These are phyloP conservation scores for Davidsoniella australis DNA, from an alignment of 2,329 filamentous ascomycete species.

Conservation along the genomic window DNA sequence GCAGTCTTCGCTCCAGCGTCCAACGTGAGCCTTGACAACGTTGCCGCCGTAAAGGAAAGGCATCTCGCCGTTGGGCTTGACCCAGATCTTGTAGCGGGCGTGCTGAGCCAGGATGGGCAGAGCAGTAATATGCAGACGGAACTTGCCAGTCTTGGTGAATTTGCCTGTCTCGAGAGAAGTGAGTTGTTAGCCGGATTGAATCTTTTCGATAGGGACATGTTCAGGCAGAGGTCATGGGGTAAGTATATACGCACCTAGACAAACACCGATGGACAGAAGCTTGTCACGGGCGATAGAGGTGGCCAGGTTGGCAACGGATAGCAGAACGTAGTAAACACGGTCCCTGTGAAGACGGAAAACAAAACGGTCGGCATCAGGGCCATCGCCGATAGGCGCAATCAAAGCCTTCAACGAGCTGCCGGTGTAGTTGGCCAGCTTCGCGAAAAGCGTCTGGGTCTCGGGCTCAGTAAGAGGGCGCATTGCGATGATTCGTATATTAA, in stretches of 20 bases:
- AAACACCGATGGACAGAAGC: conserved; percentile 76
- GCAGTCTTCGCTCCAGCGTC: conserved; percentile 76
- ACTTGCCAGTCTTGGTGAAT: conserved; percentile 93
- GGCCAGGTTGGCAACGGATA: conserved; percentile 79
- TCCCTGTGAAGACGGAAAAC: conserved; percentile 72
- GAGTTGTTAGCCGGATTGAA: conserved; percentile 12
- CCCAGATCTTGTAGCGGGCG: conserved; percentile 92
- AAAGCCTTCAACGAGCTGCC: conserved; percentile 73
- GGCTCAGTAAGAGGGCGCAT: conserved; percentile 72
- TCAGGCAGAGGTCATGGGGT: neutral
- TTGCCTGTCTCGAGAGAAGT: conserved; percentile 39
- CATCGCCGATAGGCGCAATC: conserved; percentile 54
- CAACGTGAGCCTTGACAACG: conserved; percentile 54
- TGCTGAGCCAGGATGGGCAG: conserved; percentile 78
- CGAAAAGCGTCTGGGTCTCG: conserved; percentile 69
- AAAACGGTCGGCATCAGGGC: conserved; percentile 54
- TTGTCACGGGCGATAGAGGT: conserved; percentile 68
- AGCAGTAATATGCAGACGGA: conserved; percentile 79
- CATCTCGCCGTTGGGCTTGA: conserved; percentile 93
- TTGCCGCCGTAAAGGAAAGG: conserved; percentile 92
- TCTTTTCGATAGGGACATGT: neutral
- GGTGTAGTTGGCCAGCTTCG: conserved; percentile 87
- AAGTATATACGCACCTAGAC: conserved; percentile 36
- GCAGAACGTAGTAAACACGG: conserved; percentile 81
- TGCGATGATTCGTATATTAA: conserved; percentile 16